Evolutionary conservation across 2,329 filamentous ascomycete genomes (phyloP).

Genomic region (Colletotrichum sp.): DNA sequence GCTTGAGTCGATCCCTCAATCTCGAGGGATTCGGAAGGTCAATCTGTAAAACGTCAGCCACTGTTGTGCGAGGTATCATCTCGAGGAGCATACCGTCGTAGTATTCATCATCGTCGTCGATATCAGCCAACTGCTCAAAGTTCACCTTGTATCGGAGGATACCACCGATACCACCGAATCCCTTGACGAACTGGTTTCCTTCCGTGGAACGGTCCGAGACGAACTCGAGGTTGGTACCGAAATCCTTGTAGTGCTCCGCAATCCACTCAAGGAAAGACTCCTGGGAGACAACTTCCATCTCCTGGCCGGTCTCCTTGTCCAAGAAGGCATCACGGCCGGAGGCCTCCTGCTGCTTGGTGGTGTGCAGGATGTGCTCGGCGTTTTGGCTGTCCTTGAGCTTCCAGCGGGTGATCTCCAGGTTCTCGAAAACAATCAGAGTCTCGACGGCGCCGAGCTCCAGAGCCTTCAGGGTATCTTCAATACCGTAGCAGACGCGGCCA

Average conservation of each 20-base stretch:
- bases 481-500: slow-evolving; percentile 95
- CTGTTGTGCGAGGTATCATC: not conserved
- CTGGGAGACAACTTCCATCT: slow-evolving; percentile 93
- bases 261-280: slow-evolving; percentile 99
- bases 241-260: slow-evolving; percentile 97
- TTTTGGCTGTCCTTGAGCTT: slow-evolving; percentile 81
- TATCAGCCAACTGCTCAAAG: slow-evolving; percentile 96
- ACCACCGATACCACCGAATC: slow-evolving; percentile 97
- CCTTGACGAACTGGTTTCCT: slow-evolving; percentile 99
- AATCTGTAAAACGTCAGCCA: slow-evolving; percentile 62
- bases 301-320: slow-evolving; percentile 93
- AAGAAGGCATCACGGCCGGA: slow-evolving; percentile 82
- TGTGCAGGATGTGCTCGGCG: slow-evolving; percentile 78
- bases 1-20: slow-evolving; percentile 84
- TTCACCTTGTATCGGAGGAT: slow-evolving; percentile 99
- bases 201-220: slow-evolving; percentile 97
- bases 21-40: slow-evolving; percentile 87
- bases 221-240: slow-evolving; percentile 94
- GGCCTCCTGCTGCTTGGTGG: slow-evolving; percentile 83
- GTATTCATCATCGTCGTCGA: slow-evolving; percentile 90
- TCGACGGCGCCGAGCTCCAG: slow-evolving; percentile 95
- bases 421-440: slow-evolving; percentile 95
- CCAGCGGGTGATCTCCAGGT: slow-evolving; percentile 94
- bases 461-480: slow-evolving; percentile 97
- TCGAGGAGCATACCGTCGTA: slow-evolving; percentile 64